Evolutionary conservation across 768 basidiomycete genomes (phyloP).

Genomic region (Cystofilobasidium macerans): DNA sequence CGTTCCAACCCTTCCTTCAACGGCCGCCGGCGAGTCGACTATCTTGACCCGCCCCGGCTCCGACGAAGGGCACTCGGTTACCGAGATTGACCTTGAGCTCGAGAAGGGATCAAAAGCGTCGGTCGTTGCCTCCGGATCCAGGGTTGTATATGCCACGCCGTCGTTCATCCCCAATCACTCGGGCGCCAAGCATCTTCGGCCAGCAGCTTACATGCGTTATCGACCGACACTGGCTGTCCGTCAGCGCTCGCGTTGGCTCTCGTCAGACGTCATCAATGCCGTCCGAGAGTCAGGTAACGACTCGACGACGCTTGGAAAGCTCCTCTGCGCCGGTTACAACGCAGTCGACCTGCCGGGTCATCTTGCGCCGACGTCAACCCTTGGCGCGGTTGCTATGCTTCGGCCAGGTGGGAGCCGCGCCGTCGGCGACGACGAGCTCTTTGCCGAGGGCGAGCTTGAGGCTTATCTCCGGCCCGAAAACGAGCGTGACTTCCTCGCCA

Average conservation of each 20-base stretch:
- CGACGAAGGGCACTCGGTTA: too few relatives aligned
- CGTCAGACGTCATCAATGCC: constrained; percentile 3
- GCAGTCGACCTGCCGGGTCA: constrained; percentile 8
- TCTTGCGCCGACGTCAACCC: constrained; percentile 7
- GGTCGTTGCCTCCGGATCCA: too few relatives aligned
- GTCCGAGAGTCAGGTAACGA: constrained; percentile 1
- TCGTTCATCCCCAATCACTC: not conserved
- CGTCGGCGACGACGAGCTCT: constrained; percentile 23
- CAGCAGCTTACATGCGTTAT: constrained; percentile 21
- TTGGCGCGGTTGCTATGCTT: constrained; percentile 19
- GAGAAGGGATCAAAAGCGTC: too few relatives aligned
- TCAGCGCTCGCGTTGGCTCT: constrained; percentile 15
- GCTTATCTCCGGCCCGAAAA: constrained; percentile 14
- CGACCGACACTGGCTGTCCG: not conserved
- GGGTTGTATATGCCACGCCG: not conserved
- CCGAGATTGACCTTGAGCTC: too few relatives aligned
- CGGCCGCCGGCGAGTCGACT: too few relatives aligned
- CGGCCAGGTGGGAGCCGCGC: constrained; percentile 1
- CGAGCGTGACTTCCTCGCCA: constrained; percentile 8
- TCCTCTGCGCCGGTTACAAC: constrained; percentile 11
- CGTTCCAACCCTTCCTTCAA: too few relatives aligned
- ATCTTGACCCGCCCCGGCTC: too few relatives aligned
- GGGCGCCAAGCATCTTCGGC: constrained; percentile 9
- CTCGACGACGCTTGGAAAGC: constrained; percentile 13
- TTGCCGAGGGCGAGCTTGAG: constrained; percentile 24